Conservation (phyloP, 2,329 filamentous ascomycete species). For the Diplodia seriata region DNA sequence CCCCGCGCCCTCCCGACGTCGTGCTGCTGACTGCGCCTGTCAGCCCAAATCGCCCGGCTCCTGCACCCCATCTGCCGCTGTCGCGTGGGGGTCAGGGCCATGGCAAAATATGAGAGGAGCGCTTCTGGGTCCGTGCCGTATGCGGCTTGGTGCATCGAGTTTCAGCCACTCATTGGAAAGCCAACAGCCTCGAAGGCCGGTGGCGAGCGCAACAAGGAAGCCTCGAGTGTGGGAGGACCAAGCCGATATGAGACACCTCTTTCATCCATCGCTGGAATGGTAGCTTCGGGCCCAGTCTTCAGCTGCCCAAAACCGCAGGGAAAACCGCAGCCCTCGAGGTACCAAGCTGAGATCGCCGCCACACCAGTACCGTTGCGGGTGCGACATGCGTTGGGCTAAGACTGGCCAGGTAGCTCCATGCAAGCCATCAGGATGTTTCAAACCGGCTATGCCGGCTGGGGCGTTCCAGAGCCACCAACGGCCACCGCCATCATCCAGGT, state of each 20-base stretch:
- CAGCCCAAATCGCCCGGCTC: not conserved
- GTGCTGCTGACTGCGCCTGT: not conserved
- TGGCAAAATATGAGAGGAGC: slow-evolving; percentile 11
- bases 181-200: too few relatives aligned
- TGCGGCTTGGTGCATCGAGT: slow-evolving; percentile 14
- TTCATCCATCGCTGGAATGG: not conserved
- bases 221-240: not conserved
- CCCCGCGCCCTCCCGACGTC: not conserved
- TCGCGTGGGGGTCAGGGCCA: slow-evolving; percentile 3
- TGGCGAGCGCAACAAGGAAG: not conserved
- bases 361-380: slow-evolving; percentile 6
- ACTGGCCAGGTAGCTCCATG: slow-evolving; percentile 3
- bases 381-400: slow-evolving; percentile 9
- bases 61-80: slow-evolving; percentile 7
- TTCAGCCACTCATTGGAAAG: slow-evolving; percentile 9
- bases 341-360: slow-evolving; percentile 1
- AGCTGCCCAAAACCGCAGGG: not conserved
- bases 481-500: not conserved
- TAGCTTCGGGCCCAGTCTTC: not conserved
- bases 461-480: slow-evolving; percentile 3
- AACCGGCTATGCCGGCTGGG: slow-evolving; percentile 7
- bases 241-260: not conserved
- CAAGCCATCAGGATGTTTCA: slow-evolving; percentile 18
- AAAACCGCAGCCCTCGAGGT: not conserved
- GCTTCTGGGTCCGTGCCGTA: slow-evolving; percentile 17